Evolutionary conservation across 345 rosid species (phyloP).

Genomic region (Populus deltoides): DNA sequence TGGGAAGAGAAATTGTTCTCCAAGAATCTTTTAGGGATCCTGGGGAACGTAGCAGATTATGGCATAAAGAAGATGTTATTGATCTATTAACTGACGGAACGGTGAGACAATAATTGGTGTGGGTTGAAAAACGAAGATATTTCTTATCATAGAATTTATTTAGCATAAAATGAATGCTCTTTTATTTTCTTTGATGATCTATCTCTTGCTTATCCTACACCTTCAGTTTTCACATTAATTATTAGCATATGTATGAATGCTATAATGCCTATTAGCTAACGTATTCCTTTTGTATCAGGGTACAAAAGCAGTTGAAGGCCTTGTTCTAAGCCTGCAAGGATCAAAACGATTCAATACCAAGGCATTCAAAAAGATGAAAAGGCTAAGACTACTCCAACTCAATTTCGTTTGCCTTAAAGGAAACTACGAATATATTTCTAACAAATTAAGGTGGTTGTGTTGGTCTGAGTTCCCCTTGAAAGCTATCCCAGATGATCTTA

Average conservation of each 20-base stretch:
- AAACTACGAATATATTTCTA: not conserved
- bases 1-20: slow-evolving; percentile 30
- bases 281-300: slow-evolving; percentile 13
- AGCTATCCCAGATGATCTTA: slow-evolving; percentile 4
- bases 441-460: slow-evolving; percentile 20
- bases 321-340: not conserved
- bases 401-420: not conserved
- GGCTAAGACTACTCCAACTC: slow-evolving; percentile 19
- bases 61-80: slow-evolving; percentile 21
- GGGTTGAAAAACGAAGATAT: no score
- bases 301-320: slow-evolving; percentile 21
- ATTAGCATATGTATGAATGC: not conserved
- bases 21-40: not conserved
- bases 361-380: slow-evolving; percentile 17
- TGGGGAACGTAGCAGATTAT: slow-evolving; percentile 26
- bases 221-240: no score
- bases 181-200: no score
- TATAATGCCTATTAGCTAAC: not conserved
- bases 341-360: not conserved
- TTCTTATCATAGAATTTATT: no score
- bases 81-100: slow-evolving; percentile 2
- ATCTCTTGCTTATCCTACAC: no score
- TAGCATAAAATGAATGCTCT: no score
- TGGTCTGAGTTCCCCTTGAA: slow-evolving; percentile 2
- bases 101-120: slow-evolving; percentile 3